Base-by-base conservation (phyloP, 441 rosid genomes). In the Erodium moschatum region DNA sequence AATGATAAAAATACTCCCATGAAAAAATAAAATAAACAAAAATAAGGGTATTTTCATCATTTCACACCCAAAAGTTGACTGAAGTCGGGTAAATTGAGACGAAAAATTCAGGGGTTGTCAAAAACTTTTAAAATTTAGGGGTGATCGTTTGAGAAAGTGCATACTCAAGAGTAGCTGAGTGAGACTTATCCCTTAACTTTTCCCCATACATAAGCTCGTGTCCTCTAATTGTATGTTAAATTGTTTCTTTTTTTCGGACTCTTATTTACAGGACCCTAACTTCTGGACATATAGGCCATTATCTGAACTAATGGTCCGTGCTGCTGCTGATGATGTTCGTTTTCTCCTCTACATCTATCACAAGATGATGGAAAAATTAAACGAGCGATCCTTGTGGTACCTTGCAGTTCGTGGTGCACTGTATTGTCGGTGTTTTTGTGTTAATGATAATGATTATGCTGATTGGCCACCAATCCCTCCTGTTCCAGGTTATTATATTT, bases 301-400 rank as follows among this genome's bases (percentile, higher is more conserved):
- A 71, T 81, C 92, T 38, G 97, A 86, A 78, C 80, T 87, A 69
- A 90, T 90, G 98, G 76, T 85, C 74, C 95, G 95, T 13, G 94
- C 97, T 46, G 98, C 97, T 46, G 83, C 97, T 6, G 98, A 93
- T 83, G 98, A 93, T 83, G 95, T 93, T 73, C 92, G 97, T 68
- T 93, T 89, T 83, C 95, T 93, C 71, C 85, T 88, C 62, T 76
- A 75, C 78, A 85, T 93, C 72, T 89, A 87, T 75, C 81, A 75
- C 76, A 90, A 78, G 82, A 85, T 93, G 98, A 85, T 85, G 86
- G 80, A 76, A 79, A 93, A 86, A 75, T 83, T 93, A 46, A 90
- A 78, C 61, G 75, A 82, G 72, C 82, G 68, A 76, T 93, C 96
- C 65, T 48, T 87, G 67, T 89, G 97, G 97, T 82, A 80, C 76